Conservation (phyloP, 352 stramenopile species). For the Phytophthora litchii region DNA sequence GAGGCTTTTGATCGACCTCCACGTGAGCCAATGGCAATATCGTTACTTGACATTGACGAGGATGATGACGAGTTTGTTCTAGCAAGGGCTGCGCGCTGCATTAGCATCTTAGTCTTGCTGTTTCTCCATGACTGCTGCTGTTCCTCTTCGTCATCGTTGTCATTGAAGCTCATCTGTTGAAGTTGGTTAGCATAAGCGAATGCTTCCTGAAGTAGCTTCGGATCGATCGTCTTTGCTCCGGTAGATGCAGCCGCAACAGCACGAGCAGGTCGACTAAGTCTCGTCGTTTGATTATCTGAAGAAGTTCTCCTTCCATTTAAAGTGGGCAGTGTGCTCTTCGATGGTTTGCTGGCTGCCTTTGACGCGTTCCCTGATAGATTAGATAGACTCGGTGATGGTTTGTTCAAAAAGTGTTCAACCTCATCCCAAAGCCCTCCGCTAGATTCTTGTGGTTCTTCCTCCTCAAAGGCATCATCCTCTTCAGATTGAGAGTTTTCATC, state of each 20-base stretch:
- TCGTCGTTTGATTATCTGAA: slow-evolving; percentile 35
- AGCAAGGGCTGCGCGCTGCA: slow-evolving; percentile 23
- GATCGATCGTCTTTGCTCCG: slow-evolving; percentile 51
- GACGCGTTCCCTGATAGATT: slow-evolving; percentile 39
- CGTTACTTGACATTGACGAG: slow-evolving; percentile 28
- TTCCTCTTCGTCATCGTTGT: slow-evolving; percentile 46
- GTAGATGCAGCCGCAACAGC: slow-evolving; percentile 2
- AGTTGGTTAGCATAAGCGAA: slow-evolving; percentile 75
- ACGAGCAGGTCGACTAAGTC: slow-evolving; percentile 25
- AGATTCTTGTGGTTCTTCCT: slow-evolving; percentile 52
- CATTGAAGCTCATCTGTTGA: slow-evolving; percentile 40
- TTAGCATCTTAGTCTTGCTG: slow-evolving; percentile 28
- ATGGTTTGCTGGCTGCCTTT: slow-evolving; percentile 36
- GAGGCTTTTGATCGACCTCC: slow-evolving; percentile 10
- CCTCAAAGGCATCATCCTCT: slow-evolving; percentile 10
- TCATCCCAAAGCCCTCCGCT: slow-evolving; percentile 64
- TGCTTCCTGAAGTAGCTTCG: slow-evolving; percentile 71
- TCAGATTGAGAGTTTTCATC: slow-evolving; percentile 12
- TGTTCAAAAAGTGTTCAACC: slow-evolving; percentile 79
- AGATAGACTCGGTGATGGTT: slow-evolving; percentile 63
- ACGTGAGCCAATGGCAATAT: slow-evolving; percentile 2
- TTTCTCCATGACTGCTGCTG: slow-evolving; percentile 28
- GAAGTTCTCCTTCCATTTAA: slow-evolving; percentile 35
- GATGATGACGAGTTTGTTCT: slow-evolving; percentile 34
- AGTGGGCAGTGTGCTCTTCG: slow-evolving; percentile 51